Base-by-base conservation (phyloP, 2,329 filamentous ascomycete species). In the Talaromyces sp. region DNA sequence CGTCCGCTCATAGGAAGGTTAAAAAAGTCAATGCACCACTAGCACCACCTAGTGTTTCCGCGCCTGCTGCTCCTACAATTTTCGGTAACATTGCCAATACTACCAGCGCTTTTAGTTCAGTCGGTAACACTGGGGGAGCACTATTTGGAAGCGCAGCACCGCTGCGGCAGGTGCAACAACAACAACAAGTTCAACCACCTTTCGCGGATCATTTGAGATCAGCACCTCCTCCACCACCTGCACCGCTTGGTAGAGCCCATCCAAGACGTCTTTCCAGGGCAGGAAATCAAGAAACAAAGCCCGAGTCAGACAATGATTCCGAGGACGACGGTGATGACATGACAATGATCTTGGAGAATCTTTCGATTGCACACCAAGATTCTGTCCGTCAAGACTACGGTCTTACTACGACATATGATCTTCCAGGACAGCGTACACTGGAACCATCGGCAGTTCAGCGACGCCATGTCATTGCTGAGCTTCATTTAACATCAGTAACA, bases 381-480 rank as follows among this genome's bases (percentile, higher is more conserved):
- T 75, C 77, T 9, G 59, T 72, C 41, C 77, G 76, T 66, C 75
- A 79, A 68, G 74, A 79, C 62, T 73, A 75, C 62, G 78, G 78
- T n/a, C 68, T 80, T 19, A 80, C 78, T 11, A 76, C 78, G 6
- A 75, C 74, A 5, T 80, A 80, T 66, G 74, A 79, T 16, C 72
- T 80, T 2, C 78, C 78, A 1, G 76, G 77, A 3, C 68, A 67
- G 2, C 77, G 77, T 61, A 79, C 76, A 1, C 66, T 80, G 1
- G 66, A 65, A 2, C 77, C 78, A 5, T 78, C 77, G 0, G 70
- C 67, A 43, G 68, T 73, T 10, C 69, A 71, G 33, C 72, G 78
- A 9, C 75, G 78, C 27, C 76, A 79, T 64, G 74, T 78, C 43
- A 75, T 80, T 41, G 72, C 76, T 1, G 74, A 79, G 24, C 68